Evolutionary conservation across 2,329 filamentous ascomycete species (phyloP), one percentile per base, ranked within the genome.

Genomic region (Apiospora saccharicola): DNA sequence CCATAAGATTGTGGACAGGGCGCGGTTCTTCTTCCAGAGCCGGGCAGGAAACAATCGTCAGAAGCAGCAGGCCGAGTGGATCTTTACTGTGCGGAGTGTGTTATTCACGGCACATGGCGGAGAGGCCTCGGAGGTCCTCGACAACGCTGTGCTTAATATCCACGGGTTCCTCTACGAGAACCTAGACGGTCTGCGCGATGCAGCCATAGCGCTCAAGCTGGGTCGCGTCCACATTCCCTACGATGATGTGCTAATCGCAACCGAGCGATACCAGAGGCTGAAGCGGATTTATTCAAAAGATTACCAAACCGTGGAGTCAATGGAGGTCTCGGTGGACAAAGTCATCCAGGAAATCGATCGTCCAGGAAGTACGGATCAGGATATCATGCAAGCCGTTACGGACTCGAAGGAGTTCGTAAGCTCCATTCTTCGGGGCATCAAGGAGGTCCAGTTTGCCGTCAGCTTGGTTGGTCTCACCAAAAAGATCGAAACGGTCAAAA

Each of bases 401-500:
- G 95, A 98, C 79, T 98, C 95, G 0, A 96, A 95, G 78, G 95
- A 98, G 75, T 96, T 99, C 79, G 89, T 95, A 71, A 94, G 93
- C 80, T 98, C 96, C 0, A 92, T 98, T 57, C 85, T 99, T 69
- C 90, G 94, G 64, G 96, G 96, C 70, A 94, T 99, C 75, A 97
- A 98, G 80, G 96, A 99, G 81, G 93, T 99, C 16, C 96, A 99
- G 81, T 94, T 99, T 78, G 96, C 95, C 0, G 90, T 98, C 79
- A 96, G 96, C 82, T 96, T 96, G 81, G 89, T 98, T 76, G 94
- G 94, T 24, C 84, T 99, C 73, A 95, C 94, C 30, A 96, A 95
- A 81, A 92, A 91, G 77, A 88, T 98, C 16, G 87, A 92, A 51
- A 87, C 90, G 1, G 86, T 94, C 72, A 90, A 91, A 74, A 87